Conservation (phyloP, 306 rosid species). For the Cicer yamashitae region DNA sequence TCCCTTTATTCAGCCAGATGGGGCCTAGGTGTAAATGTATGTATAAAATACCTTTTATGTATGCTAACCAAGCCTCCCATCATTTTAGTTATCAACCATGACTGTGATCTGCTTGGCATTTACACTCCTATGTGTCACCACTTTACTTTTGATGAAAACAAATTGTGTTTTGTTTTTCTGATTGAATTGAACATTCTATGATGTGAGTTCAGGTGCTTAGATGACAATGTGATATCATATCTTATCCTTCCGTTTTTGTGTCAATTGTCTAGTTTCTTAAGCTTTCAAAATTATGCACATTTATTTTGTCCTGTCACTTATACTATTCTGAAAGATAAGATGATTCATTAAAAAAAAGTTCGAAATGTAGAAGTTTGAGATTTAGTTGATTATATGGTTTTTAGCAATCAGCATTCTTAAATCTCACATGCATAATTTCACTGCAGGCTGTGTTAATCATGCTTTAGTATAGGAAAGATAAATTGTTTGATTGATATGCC, state of each 20-base stretch:
- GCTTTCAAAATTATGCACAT: neutral
- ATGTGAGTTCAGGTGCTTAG: neutral
- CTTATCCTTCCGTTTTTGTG: neutral
- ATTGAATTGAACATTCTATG: constrained; percentile 17
- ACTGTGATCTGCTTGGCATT: constrained; percentile 18
- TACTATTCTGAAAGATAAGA: neutral
- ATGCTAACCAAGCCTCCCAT: constrained; percentile 14
- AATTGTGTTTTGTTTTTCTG: constrained; percentile 14
- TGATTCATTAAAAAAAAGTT: no score
- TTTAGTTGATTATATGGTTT: no score
- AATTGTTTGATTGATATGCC: no score
- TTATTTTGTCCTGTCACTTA: neutral
- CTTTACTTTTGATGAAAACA: neutral
- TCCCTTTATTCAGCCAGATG: constrained; percentile 93
- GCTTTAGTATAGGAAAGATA: no score
- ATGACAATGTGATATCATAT: neutral
- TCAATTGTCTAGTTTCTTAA: neutral
- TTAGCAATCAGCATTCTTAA: no score
- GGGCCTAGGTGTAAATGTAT: constrained; percentile 53
- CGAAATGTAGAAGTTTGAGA: no score
- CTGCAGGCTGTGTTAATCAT: no score
- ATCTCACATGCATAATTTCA: no score
- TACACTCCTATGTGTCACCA: neutral
- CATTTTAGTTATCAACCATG: constrained; percentile 38
- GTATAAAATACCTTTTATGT: constrained; percentile 11